Base-by-base conservation (phyloP, 2,329 filamentous ascomycete genomes). In the Pyrenophora teres region DNA sequence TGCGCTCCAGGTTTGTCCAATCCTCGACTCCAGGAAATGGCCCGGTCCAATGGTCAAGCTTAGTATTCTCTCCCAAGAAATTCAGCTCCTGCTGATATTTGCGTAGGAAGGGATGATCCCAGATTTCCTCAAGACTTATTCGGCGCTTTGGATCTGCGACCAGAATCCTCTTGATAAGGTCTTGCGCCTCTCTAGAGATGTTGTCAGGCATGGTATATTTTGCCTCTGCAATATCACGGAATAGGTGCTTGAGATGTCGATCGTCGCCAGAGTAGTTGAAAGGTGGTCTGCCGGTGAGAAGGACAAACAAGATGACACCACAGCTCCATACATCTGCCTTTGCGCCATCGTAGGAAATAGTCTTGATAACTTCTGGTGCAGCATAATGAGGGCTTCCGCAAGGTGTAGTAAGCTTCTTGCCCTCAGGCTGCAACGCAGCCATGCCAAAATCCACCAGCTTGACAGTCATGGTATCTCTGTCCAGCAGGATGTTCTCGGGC, bases 371-470 rank as follows among this genome's bases (percentile, higher is more conserved):
- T 71, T 99, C 94, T 0, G 94, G 94, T 0, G 94, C 92, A 15
- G 93, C 93, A 67, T 99, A 99, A 74, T 97, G 94, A 18, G 94
- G 94, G 58, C 94, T 97, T 16, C 94, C 94, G 65, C 94, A 99
- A 4, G 93, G 91, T 0, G 94, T 97, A 50, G 85, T 89, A 23
- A 99, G 82, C 68, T 87, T 87, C 60, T 91, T 87, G 7, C 86
- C 87, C 19, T 85, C 82, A 3, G 89, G 89, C 71, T 97, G 93
- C 36, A 97, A 80, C 3, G 93, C 93, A 38, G 94, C 94, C 92
- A 99, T 97, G 36, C 94, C 93, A 73, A 99, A 99, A 73, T 99
- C 94, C 44, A 93, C 93, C 64, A 99, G 87, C 76, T 97, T 99
- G 72, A 97, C 86, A 51, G 89, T 86, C 46, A 87, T 83, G 40